A percentile compares a stretch with the other conserved stretches of the same genome.
phyloP scores from a whole-genome alignment of 192 early-diverging fungal genomes.

The Coemansia sp. region DNA sequence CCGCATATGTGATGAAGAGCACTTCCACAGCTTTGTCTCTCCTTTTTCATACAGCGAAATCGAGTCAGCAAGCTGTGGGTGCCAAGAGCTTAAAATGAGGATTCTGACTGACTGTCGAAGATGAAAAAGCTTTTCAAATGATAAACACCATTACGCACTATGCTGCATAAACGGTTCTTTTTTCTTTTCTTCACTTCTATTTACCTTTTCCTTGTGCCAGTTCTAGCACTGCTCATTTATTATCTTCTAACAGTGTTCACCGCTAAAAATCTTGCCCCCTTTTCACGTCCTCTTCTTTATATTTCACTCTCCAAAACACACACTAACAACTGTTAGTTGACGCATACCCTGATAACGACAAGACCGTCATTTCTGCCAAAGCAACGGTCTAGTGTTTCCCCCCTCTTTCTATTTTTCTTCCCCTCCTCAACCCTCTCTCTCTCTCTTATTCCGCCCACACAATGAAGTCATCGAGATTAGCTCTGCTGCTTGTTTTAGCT shows the following conservation, averaged over 20 bases:
- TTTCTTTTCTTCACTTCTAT: neutral
- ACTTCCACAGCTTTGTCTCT: too few relatives aligned
- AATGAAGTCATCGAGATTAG: conserved; percentile 10
- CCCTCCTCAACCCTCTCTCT: neutral
- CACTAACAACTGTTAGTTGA: neutral
- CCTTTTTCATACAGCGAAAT: too few relatives aligned
- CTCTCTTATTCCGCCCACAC: conserved; percentile 4
- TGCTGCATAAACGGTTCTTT: neutral
- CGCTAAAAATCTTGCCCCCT: neutral
- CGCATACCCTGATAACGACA: neutral
- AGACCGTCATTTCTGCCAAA: too few relatives aligned
- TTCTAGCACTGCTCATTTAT: neutral
- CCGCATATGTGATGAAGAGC: too few relatives aligned
- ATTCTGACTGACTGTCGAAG: neutral
- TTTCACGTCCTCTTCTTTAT: neutral
- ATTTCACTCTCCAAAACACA: neutral
- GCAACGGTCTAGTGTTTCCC: too few relatives aligned
- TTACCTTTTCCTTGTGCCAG: neutral
- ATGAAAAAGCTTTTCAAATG: neutral
- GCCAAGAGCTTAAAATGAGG: too few relatives aligned
- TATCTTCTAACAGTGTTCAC: neutral
- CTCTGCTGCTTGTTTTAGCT: neutral
- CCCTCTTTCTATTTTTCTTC: neutral
- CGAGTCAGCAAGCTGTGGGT: too few relatives aligned
- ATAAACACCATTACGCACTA: neutral